Evolutionary conservation across 192 early-diverging fungal genomes (phyloP).

Genomic region (Umbelopsis sp.): DNA sequence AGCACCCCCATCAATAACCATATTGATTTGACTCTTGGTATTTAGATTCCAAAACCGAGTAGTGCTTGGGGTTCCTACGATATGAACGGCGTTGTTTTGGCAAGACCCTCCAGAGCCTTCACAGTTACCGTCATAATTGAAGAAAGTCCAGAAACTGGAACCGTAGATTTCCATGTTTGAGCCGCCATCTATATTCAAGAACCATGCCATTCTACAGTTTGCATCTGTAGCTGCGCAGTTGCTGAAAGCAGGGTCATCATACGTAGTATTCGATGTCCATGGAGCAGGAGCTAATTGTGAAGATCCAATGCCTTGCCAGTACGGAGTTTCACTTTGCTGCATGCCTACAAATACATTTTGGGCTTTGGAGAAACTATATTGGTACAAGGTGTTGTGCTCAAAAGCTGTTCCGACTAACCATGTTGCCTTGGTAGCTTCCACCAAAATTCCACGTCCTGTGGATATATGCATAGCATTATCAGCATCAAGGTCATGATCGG

Average conservation of each 20-base stretch:
- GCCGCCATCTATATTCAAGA: neutral
- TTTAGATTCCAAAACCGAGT: too few species aligned
- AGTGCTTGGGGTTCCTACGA: conserved; percentile 1
- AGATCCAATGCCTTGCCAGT: conserved; percentile 22
- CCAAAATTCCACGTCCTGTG: conserved; percentile 14
- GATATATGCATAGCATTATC: neutral
- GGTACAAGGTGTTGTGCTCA: conserved; percentile 20
- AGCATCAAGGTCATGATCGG: conserved; percentile 14
- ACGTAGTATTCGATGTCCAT: conserved; percentile 12
- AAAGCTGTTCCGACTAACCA: conserved; percentile 21
- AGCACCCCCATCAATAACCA: too few species aligned
- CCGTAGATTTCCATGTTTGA: conserved; percentile 8
- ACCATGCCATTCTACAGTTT: conserved; percentile 23
- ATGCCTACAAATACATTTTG: conserved; percentile 12
- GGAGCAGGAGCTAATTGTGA: conserved; percentile 8
- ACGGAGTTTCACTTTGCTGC: conserved; percentile 20
- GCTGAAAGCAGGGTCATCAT: conserved; percentile 10
- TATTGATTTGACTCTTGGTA: too few species aligned
- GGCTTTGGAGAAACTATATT: conserved; percentile 6
- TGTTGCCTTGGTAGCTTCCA: conserved; percentile 9
- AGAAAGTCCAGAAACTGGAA: conserved; percentile 20
- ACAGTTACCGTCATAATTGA: conserved; percentile 18
- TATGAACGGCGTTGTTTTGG: conserved; percentile 12
- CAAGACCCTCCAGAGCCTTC: neutral
- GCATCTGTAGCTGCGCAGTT: conserved; percentile 9